A percentile compares a stretch with the other conserved stretches of the same genome.
Evolutionary conservation across 1,284 basidiomycete species (phyloP).

Genomic region (Phlebopus sp.): DNA sequence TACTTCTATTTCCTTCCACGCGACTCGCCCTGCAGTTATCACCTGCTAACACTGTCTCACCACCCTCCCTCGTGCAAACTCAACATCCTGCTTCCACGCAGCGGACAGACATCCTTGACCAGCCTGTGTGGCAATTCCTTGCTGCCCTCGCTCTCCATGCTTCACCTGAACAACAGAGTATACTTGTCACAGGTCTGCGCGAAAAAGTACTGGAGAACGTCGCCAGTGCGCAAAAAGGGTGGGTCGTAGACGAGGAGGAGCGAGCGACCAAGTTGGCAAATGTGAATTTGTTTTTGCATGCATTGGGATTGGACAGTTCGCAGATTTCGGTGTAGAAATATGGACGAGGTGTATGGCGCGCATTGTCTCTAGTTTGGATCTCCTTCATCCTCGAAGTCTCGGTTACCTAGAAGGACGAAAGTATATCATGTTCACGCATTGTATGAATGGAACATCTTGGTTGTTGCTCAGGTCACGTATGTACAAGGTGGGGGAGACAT

Average conservation of each 20-base stretch:
- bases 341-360: slow-evolving; percentile 3
- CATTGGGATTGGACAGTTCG: slow-evolving; percentile 80
- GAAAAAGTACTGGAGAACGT: slow-evolving; percentile 94
- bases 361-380: slow-evolving; percentile 9
- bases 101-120: slow-evolving; percentile 75
- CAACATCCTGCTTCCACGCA: slow-evolving; percentile 63
- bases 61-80: slow-evolving; percentile 27
- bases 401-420: slow-evolving; percentile 18
- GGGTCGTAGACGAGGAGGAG: slow-evolving; percentile 65
- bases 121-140: slow-evolving; percentile 90
- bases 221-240: slow-evolving; percentile 71
- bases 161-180: slow-evolving; percentile 79
- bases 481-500: neutral
- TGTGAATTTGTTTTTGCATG: slow-evolving; percentile 84
- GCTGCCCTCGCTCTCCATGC: slow-evolving; percentile 88
- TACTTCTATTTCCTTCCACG: slow-evolving; percentile 87
- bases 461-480: neutral
- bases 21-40: slow-evolving; percentile 54
- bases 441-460: slow-evolving; percentile 16
- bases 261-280: slow-evolving; percentile 69
- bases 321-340: slow-evolving; percentile 62
- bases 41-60: slow-evolving; percentile 35
- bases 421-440: slow-evolving; percentile 18
- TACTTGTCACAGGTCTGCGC: slow-evolving; percentile 81
- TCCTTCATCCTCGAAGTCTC: slow-evolving; percentile 11